Evolutionary conservation across 805 yeast species (phyloP).

Genomic region (Starmerella apicola): DNA sequence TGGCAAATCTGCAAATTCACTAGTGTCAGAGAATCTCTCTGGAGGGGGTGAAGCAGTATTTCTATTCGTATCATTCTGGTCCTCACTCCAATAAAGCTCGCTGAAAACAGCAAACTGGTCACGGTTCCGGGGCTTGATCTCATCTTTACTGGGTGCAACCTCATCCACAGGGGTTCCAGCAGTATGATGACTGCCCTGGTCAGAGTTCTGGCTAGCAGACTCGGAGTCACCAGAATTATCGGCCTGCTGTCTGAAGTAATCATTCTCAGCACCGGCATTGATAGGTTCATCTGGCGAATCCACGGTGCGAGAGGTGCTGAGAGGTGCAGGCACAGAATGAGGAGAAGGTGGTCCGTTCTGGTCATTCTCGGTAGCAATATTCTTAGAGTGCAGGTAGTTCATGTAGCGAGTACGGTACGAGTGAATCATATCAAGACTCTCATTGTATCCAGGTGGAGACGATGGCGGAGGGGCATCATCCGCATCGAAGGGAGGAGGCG

Average conservation of each 20-base stretch:
- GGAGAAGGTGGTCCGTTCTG: background rate
- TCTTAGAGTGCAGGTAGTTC: constrained; percentile 9
- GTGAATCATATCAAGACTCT: constrained; percentile 7
- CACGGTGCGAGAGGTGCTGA: background rate
- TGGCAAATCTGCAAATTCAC: too few relatives aligned
- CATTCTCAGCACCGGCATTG: background rate
- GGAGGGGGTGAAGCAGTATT: background rate
- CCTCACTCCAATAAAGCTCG: constrained; percentile 21
- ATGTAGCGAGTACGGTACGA: constrained; percentile 19
- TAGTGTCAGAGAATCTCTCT: too few relatives aligned
- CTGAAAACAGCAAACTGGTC: constrained; percentile 16
- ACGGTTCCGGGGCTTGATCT: background rate
- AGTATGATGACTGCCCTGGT: constrained; percentile 7
- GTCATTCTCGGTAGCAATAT: background rate
- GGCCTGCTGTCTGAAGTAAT: background rate
- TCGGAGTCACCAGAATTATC: constrained; percentile 2
- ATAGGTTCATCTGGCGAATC: too few relatives aligned
- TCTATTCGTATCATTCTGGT: background rate
- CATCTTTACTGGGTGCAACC: background rate
- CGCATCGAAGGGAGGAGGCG: constrained; percentile 54
- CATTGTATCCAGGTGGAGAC: constrained; percentile 24
- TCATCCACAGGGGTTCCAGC: constrained; percentile 9
- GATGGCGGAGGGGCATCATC: constrained; percentile 31
- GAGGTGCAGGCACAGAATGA: background rate
- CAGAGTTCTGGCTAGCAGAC: constrained; percentile 2